Conservation (phyloP, 495 filamentous ascomycete genomes). For the Bacidia rubella region DNA sequence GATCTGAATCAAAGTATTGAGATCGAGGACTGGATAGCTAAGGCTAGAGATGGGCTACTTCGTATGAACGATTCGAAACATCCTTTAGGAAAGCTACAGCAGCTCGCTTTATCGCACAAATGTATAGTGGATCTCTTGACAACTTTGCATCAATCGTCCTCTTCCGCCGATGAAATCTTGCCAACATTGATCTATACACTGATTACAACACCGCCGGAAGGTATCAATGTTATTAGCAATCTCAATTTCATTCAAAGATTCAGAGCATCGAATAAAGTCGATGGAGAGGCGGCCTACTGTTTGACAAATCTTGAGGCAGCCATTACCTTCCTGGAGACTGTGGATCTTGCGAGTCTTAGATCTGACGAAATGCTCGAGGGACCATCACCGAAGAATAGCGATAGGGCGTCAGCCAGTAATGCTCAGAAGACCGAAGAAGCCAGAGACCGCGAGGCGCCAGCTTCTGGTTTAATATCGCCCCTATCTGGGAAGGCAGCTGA, state of each 20-base stretch:
- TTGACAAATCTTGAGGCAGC: conserved; percentile 92
- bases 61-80: conserved; percentile 79
- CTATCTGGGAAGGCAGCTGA: neutral
- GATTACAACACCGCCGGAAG: conserved; percentile 77
- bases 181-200: conserved; percentile 92
- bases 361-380: conserved; percentile 62
- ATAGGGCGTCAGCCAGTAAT: conserved; percentile 31
- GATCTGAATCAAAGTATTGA: conserved; percentile 37
- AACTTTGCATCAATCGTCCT: conserved; percentile 64
- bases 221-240: conserved; percentile 84
- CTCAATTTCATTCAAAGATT: conserved; percentile 89
- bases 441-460: conserved; percentile 12
- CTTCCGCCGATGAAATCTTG: conserved; percentile 91
- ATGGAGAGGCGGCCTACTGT: conserved; percentile 91
- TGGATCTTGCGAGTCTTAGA: conserved; percentile 82
- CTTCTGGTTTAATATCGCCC: conserved; percentile 4
- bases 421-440: conserved; percentile 30
- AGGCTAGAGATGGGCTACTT: conserved; percentile 57
- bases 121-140: conserved; percentile 82
- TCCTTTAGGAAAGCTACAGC: conserved; percentile 81
- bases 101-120: conserved; percentile 80
- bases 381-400: conserved; percentile 39
- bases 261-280: conserved; percentile 68
- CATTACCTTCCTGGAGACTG: conserved; percentile 92
- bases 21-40: conserved; percentile 58